These are phyloP conservation scores for Thyridium curvatum DNA, from an alignment of 2,329 filamentous ascomycete species.

Conservation along the genomic window DNA sequence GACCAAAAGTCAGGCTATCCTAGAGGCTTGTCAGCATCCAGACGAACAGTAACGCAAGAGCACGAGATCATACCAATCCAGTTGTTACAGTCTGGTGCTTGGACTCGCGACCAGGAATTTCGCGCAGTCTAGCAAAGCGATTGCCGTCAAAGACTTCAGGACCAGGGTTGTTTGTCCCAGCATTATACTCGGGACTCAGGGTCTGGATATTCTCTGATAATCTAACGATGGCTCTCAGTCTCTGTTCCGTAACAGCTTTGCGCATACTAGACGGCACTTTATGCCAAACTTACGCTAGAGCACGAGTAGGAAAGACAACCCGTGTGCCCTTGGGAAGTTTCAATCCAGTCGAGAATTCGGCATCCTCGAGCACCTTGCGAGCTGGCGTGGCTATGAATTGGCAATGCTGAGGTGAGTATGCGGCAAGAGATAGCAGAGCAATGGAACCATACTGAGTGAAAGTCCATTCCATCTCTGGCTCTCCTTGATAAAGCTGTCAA, in stretches of 20 bases:
- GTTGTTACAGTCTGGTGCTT: constrained; percentile 23
- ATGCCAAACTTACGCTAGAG: constrained; percentile 5
- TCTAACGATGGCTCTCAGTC: background rate
- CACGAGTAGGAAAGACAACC: constrained; percentile 15
- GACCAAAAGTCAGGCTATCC: constrained; percentile 25
- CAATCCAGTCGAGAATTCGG: constrained; percentile 19
- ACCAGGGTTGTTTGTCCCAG: constrained; percentile 6
- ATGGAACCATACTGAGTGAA: constrained; percentile 6
- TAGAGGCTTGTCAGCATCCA: background rate
- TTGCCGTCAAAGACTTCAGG: constrained; percentile 15
- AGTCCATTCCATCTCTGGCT: constrained; percentile 21
- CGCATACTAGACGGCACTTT: background rate
- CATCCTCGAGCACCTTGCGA: constrained; percentile 10
- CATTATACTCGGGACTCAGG: constrained; percentile 12
- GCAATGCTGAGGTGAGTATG: background rate
- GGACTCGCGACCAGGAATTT: constrained; percentile 8
- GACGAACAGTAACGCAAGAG: too few species aligned
- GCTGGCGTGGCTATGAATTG: background rate
- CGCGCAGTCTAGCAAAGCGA: constrained; percentile 14
- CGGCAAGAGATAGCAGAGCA: background rate
- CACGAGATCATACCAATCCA: constrained; percentile 1
- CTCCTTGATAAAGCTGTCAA: constrained; percentile 30
- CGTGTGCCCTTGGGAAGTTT: constrained; percentile 17
- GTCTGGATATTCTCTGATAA: constrained; percentile 6
- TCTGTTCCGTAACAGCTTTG: background rate